Base-by-base conservation (phyloP, 805 yeast genomes). In the Komagataella populi region DNA sequence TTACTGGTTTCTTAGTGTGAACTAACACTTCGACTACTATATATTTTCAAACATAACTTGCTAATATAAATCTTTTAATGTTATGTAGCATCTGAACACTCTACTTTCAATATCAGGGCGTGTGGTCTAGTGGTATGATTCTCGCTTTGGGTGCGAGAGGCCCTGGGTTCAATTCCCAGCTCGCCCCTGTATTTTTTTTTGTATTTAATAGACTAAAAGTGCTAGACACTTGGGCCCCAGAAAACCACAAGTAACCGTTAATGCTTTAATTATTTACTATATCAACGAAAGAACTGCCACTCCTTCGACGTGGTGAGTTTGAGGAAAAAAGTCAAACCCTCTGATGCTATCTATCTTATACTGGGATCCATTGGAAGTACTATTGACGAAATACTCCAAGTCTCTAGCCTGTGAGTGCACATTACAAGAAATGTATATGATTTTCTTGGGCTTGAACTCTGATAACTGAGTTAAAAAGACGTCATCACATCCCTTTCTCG, bases 381-480 rank as follows among this genome's bases (percentile, higher is more conserved):
- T 74, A 55, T 75, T 77, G 52, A 90, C 65, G 61, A 93, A 86
- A 71, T 81, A 89, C 57, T 87, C 91, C 48, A 93, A 64, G 64
- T 93, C 99, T 59, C 98, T 74, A 4, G 98, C 98, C 67, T 93
- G 99, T 17, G 96, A 87, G 69, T 91, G 97, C 49, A 93, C 99
- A 63, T 93, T 93, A 72, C 99, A 93, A 55, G 96, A 87, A 52
- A 93, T 86, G 68, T 93, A 93, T n/a, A 93, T 95, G 51, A 93
- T 80, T 59, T 82, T 81, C 14, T 84, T 84, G 2, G 99, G 98
- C 55, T 77, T 72, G 67, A 86, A 93, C 18, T 73, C 87, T 18
- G 93, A 77, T 52, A 93, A 72, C 69, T 93, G 99, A 57, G 83
- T 80, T 66, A 93, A 72, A 62, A 93, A 93, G 7, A 80, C 80